These are phyloP conservation scores for Exophiala xenobiotica DNA, from an alignment of 2,329 filamentous ascomycete species.

Conservation along the genomic window DNA sequence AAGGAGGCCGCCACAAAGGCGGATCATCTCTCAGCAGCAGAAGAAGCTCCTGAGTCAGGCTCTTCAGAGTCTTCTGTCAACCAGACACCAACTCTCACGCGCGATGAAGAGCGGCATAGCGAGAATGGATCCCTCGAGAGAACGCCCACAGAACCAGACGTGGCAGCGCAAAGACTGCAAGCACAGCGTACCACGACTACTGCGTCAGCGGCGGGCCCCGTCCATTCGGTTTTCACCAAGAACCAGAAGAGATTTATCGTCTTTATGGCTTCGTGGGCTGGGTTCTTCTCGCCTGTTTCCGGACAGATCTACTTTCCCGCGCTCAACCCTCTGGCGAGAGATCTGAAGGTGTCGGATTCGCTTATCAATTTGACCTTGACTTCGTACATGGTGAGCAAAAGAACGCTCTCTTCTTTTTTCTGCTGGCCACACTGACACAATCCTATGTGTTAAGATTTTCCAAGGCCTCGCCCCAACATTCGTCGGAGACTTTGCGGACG, in stretches of 20 bases:
- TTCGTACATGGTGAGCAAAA: conserved; percentile 29
- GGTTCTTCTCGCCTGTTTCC: conserved; percentile 47
- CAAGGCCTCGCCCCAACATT: conserved; percentile 56
- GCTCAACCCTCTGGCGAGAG: conserved; percentile 42
- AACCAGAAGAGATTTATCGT: conserved; percentile 41
- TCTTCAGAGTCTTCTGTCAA: neutral
- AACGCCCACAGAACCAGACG: conserved; percentile 11
- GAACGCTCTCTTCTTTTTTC: neutral
- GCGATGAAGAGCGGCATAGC: neutral
- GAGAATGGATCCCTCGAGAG: conserved; percentile 22
- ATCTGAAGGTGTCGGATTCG: conserved; percentile 36
- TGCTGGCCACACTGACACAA: neutral
- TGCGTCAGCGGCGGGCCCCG: conserved; percentile 17
- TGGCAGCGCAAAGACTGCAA: conserved; percentile 4
- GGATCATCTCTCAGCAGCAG: neutral
- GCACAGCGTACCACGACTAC: conserved; percentile 18
- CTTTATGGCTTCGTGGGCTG: conserved; percentile 41
- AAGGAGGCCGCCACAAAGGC: neutral
- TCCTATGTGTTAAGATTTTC: conserved; percentile 40
- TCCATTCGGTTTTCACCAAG: conserved; percentile 38
- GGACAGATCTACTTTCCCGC: conserved; percentile 50
- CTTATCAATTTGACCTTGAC: conserved; percentile 37
- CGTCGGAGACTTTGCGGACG: conserved; percentile 53
- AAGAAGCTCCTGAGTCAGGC: neutral
- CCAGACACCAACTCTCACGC: neutral